Base-by-base conservation (phyloP, 345 rosid genomes). In the Gossypium rotundifolium region DNA sequence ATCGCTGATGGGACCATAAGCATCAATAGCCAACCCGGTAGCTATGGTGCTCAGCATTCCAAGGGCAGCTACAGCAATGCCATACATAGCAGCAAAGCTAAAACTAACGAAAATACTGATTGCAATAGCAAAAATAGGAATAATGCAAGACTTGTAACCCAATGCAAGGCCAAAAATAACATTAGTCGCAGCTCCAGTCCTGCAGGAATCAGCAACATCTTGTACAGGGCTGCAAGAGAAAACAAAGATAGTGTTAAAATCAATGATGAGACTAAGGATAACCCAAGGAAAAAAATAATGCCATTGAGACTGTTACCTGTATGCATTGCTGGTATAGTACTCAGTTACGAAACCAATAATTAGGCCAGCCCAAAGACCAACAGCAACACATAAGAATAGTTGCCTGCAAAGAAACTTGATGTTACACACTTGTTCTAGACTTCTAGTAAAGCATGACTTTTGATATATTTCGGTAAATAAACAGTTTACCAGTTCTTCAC, bases 191-290 rank as follows among this genome's bases (percentile, higher is more conserved):
- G 94, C 96, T 72, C 96, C 97, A 52, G 93, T 92, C 65, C 97
- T 84, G 87, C 97, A 92, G 70, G 97, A 94, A 85, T 92, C 98
- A 74, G 97, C 98, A 74, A 94, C 97, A 80, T 92, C 98, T 84
- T 90, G 98, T 65, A 94, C 98, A 51, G 97, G 98, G 88, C 98
- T 93, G 93, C 76, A 83, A 65, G 1, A 13, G 2, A 66, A 58
- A 48, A 13, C 40, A 40, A 1, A 22, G 65, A 9, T 23, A 16
- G 42, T 13, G 42, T 22, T 42, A 57, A 57, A 57, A 49, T 72
- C 27, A 63, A 42, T 46, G 48, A 61, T 0, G 7, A 49, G 44
- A 4, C 4, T 17, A 61, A 16, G 67, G 58, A 45, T 6, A 3
- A 72, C 13, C 0, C 14, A 5, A 60, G 0, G 23, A 27, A 18